A percentile compares a stretch with the other conserved stretches of the same genome.
Evolutionary conservation across 208 protist genomes (phyloP).

Genomic region (Acanthamoeba royreba): DNA sequence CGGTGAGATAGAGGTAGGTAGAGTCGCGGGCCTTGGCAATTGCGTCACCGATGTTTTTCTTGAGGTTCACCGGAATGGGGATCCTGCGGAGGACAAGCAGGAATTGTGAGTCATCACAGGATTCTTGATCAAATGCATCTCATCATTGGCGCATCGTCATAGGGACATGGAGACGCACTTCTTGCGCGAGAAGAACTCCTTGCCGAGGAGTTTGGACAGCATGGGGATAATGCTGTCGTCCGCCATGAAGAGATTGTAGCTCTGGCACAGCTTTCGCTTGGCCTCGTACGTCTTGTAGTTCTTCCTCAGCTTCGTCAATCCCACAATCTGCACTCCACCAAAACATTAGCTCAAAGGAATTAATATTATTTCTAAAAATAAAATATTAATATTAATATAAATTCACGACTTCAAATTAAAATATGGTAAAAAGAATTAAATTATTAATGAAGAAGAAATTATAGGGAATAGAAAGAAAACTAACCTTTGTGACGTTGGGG

Average conservation of each 20-base stretch:
- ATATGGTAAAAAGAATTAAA: no score
- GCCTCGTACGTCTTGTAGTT: slow-evolving; percentile 75
- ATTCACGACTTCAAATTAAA: neutral
- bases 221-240: slow-evolving; percentile 72
- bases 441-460: no score
- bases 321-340: slow-evolving; percentile 65
- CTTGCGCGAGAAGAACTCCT: slow-evolving; percentile 65
- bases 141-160: neutral
- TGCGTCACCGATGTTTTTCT: neutral
- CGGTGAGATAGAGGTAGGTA: neutral
- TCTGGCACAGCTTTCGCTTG: slow-evolving; percentile 66
- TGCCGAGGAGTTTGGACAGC: slow-evolving; percentile 66
- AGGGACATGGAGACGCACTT: slow-evolving; percentile 40
- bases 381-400: neutral
- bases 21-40: neutral
- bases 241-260: slow-evolving; percentile 78
- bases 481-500: neutral
- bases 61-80: slow-evolving; percentile 48
- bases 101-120: neutral
- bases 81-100: neutral
- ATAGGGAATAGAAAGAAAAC: no score
- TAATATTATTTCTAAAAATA: no score
- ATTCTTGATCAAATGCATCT: neutral
- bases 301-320: slow-evolving; percentile 64
- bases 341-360: no score